phyloP scores from a whole-genome alignment of 2,329 filamentous ascomycete species.

The Xylariales sp. region DNA sequence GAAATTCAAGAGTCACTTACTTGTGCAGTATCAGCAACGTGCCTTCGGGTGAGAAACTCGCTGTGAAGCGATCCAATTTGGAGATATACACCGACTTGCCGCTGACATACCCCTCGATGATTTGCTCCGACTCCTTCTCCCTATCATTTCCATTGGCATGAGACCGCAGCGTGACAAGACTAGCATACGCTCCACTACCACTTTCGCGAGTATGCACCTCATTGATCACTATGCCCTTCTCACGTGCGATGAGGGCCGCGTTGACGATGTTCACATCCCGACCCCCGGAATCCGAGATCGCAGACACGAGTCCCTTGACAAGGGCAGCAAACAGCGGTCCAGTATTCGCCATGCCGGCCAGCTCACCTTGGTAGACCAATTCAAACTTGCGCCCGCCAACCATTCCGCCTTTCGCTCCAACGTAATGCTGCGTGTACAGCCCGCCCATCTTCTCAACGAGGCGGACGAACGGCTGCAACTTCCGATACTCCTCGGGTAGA shows the following conservation, averaged over 20 bases:
- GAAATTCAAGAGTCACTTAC: too few relatives aligned
- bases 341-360: slow-evolving; percentile 68
- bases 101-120: slow-evolving; percentile 63
- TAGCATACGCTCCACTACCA: slow-evolving; percentile 61
- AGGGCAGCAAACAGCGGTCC: slow-evolving; percentile 74
- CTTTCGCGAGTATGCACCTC: slow-evolving; percentile 63
- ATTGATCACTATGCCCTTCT: slow-evolving; percentile 73
- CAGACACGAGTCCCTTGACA: slow-evolving; percentile 68
- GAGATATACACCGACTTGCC: slow-evolving; percentile 64
- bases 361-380: slow-evolving; percentile 70
- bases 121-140: slow-evolving; percentile 22
- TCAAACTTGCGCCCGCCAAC: slow-evolving; percentile 67
- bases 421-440: slow-evolving; percentile 74
- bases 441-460: slow-evolving; percentile 76
- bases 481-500: slow-evolving; percentile 73
- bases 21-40: slow-evolving; percentile 73
- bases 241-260: slow-evolving; percentile 67
- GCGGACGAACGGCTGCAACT: slow-evolving; percentile 69
- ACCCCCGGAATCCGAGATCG: slow-evolving; percentile 62
- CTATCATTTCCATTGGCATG: slow-evolving; percentile 21
- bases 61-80: slow-evolving; percentile 67
- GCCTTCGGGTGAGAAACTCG: slow-evolving; percentile 68
- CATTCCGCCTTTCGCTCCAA: slow-evolving; percentile 34
- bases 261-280: slow-evolving; percentile 80
- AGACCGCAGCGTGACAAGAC: slow-evolving; percentile 65